Evolutionary conservation across 352 stramenopile genomes (phyloP).

Genomic region (Phytophthora sp.): DNA sequence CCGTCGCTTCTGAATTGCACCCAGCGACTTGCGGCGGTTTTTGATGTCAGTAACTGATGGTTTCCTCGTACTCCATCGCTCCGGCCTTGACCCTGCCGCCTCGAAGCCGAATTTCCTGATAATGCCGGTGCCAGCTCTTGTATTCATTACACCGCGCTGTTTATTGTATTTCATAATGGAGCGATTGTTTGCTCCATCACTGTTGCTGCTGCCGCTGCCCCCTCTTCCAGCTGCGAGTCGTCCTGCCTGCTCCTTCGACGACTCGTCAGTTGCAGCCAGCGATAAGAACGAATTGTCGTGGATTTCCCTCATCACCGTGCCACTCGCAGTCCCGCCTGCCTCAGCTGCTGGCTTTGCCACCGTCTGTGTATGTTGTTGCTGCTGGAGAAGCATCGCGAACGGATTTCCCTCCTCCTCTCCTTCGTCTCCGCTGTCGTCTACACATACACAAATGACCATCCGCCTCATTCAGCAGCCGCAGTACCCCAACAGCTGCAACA

Average conservation of each 20-base stretch:
- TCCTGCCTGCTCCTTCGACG: background rate
- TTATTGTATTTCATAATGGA: constrained; percentile 31
- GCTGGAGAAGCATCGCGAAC: constrained; percentile 64
- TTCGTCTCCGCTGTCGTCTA: constrained; percentile 43
- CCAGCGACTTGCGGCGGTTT: constrained; percentile 47
- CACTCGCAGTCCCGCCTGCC: background rate
- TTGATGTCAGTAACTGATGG: constrained; percentile 37
- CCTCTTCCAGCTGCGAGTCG: background rate
- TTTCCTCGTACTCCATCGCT: constrained; percentile 47
- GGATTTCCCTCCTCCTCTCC: constrained; percentile 55
- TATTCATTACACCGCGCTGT: background rate
- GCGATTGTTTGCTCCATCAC: constrained; percentile 1
- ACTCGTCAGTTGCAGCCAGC: background rate
- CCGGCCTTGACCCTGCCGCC: constrained; percentile 51
- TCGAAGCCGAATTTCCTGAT: constrained; percentile 51
- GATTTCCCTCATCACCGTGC: background rate
- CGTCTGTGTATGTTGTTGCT: constrained; percentile 22
- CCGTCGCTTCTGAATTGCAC: constrained; percentile 35
- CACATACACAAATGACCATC: constrained; percentile 18
- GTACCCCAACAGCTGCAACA: too few relatives aligned
- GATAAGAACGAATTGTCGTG: constrained; percentile 1
- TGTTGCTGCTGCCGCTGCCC: background rate
- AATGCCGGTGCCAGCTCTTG: background rate
- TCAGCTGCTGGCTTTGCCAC: constrained; percentile 6
- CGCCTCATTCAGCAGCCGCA: background rate